phyloP scores from a whole-genome alignment of 164 flowering plant genomes.

The Chimonanthus salicifolius region DNA sequence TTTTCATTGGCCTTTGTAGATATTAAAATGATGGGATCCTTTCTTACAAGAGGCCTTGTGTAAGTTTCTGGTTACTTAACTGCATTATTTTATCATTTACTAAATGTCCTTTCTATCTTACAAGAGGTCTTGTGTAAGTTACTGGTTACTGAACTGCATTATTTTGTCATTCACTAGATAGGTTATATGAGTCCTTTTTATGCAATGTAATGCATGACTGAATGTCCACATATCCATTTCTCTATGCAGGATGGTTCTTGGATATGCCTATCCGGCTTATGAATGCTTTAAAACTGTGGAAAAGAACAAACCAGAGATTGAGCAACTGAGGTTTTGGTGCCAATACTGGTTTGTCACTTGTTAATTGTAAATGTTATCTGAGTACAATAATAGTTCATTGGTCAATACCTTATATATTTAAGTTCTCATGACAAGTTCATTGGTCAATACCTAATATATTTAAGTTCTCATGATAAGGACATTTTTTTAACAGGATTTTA shows the following conservation, averaged over 20 bases:
- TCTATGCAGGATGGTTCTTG: conserved; percentile 71
- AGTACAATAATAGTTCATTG: background rate
- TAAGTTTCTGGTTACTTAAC: conserved; percentile 26
- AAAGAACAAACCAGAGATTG: conserved; percentile 83
- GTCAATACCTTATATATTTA: background rate
- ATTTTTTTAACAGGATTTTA: conserved; percentile 57
- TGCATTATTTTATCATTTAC: background rate
- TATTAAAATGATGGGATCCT: conserved; percentile 73
- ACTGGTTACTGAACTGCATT: background rate
- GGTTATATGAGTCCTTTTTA: no score
- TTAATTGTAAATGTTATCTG: background rate
- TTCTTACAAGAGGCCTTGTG: conserved; percentile 84
- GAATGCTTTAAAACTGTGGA: conserved; percentile 90
- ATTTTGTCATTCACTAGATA: background rate
- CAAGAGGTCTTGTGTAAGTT: conserved; percentile 76
- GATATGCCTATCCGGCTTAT: conserved; percentile 95
- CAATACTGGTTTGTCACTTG: conserved; percentile 68
- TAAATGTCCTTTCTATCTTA: no score
- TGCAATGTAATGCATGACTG: background rate
- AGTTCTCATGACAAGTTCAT: background rate
- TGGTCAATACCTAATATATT: background rate
- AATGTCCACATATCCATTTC: background rate
- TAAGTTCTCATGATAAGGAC: background rate
- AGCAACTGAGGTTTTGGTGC: conserved; percentile 96
- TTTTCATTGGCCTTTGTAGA: background rate